Conservation (phyloP, 306 rosid genomes). For the Fagus sylvatica region DNA sequence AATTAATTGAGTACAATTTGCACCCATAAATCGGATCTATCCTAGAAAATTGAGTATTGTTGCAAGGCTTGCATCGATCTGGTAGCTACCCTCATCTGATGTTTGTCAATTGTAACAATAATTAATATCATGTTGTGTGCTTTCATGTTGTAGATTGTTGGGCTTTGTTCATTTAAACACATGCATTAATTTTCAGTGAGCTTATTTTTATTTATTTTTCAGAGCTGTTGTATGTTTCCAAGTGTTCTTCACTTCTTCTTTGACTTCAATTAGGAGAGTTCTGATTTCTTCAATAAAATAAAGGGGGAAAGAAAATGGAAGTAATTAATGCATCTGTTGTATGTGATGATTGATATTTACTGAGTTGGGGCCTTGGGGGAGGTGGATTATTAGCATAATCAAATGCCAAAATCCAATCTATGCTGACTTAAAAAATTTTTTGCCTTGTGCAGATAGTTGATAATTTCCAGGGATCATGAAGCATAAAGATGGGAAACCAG, state of each 20-base stretch:
- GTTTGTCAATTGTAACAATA: conserved; percentile 10
- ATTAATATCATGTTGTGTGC: conserved; percentile 1
- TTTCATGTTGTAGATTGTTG: conserved; percentile 12
- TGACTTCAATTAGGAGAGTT: not conserved
- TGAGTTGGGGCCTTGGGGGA: not conserved
- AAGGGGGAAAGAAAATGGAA: not conserved
- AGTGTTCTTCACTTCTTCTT: not conserved
- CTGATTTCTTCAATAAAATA: not conserved
- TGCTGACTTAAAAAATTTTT: not conserved
- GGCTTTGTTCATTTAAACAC: not conserved
- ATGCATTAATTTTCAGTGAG: conserved; percentile 11
- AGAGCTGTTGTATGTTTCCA: conserved; percentile 4
- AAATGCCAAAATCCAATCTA: not conserved
- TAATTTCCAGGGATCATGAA: conserved; percentile 55
- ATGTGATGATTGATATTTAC: not conserved
- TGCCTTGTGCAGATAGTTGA: conserved; percentile 51
- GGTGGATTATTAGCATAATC: conserved; percentile 5
- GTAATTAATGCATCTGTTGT: not conserved
- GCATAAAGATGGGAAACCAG: conserved; percentile 88
- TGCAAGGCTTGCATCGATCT: conserved; percentile 12
- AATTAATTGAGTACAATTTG: conserved; percentile 10
- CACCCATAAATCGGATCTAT: conserved; percentile 36
- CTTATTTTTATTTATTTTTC: not conserved
- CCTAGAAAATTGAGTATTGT: conserved; percentile 26
- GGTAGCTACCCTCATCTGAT: conserved; percentile 8